phyloP scores from a whole-genome alignment of 208 protist genomes.

The Herpetomonas tarakana region DNA sequence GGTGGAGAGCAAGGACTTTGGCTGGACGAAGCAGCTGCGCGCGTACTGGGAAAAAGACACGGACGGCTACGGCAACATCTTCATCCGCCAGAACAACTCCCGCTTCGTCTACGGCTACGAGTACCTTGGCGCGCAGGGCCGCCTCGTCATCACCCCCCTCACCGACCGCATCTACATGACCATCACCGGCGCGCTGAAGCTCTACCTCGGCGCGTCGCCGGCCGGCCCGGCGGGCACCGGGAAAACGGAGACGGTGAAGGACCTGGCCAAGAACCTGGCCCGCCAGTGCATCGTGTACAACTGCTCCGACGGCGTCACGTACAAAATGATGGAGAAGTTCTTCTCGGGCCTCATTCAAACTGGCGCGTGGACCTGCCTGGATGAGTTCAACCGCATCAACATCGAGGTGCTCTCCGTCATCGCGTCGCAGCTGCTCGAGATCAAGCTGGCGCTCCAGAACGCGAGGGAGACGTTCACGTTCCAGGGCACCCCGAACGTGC shows the following conservation, averaged over 20 bases:
- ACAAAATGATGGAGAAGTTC: constrained; percentile 98
- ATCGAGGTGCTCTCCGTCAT: constrained; percentile 98
- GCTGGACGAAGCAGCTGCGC: constrained; percentile 97
- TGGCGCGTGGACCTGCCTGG: constrained; percentile 98
- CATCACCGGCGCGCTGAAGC: constrained; percentile 95
- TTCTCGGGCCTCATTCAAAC: constrained; percentile 96
- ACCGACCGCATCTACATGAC: constrained; percentile 99
- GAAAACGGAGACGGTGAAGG: constrained; percentile 97
- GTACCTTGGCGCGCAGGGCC: constrained; percentile 95
- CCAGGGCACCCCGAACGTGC: constrained; percentile 94
- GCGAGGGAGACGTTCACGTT: constrained; percentile 90
- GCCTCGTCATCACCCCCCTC: constrained; percentile 98
- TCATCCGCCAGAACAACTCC: constrained; percentile 95
- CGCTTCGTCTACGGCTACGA: constrained; percentile 97
- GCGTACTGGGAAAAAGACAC: constrained; percentile 96
- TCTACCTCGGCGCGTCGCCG: constrained; percentile 94
- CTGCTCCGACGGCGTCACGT: constrained; percentile 97
- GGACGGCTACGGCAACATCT: constrained; percentile 91
- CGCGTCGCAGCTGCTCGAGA: constrained; percentile 96
- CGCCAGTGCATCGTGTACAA: constrained; percentile 98
- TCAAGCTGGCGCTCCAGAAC: constrained; percentile 94
- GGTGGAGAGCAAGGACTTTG: constrained; percentile 87
- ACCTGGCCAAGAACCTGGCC: constrained; percentile 96
- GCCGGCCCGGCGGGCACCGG: constrained; percentile 96
- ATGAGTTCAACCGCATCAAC: constrained; percentile 99